A percentile compares a stretch with the other conserved stretches of the same genome.
These are phyloP conservation scores for Psidium guajava DNA, from an alignment of 345 rosid species.

Conservation along the genomic window DNA sequence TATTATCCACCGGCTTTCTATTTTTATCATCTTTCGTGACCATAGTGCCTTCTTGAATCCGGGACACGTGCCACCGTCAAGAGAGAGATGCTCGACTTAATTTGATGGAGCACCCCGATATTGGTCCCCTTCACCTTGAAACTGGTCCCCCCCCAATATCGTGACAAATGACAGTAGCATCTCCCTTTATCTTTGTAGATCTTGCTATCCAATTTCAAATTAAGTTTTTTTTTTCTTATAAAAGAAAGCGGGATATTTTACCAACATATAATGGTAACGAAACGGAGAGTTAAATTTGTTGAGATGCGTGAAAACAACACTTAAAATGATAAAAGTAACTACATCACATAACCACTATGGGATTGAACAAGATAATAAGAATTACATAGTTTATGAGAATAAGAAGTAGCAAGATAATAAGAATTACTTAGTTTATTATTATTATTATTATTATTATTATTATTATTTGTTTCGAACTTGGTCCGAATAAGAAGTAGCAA, in stretches of 20 bases:
- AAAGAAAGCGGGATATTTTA: not conserved
- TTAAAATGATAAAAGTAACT: not conserved
- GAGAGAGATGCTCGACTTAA: not conserved
- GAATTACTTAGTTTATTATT: not conserved
- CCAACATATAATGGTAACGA: not conserved
- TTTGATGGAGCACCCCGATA: not conserved
- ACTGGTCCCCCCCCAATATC: not conserved
- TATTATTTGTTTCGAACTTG: too few relatives aligned
- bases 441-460: too few relatives aligned
- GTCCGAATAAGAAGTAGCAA: not conserved
- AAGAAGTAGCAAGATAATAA: not conserved
- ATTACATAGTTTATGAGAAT: not conserved
- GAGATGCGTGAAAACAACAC: not conserved
- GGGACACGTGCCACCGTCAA: not conserved
- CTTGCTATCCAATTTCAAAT: not conserved
- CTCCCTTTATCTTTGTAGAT: not conserved
- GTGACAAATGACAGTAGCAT: not conserved
- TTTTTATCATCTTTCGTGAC: not conserved
- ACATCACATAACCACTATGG: not conserved
- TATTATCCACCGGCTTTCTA: too few relatives aligned
- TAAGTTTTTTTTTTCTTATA: not conserved
- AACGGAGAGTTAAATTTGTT: not conserved
- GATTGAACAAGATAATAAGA: not conserved
- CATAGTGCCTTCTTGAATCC: not conserved
- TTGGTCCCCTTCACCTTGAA: too few relatives aligned